Percentiles rank a stretch among this genome's conserved stretches.
Conservation (phyloP, 306 rosid species). For the Cercis canadensis region DNA sequence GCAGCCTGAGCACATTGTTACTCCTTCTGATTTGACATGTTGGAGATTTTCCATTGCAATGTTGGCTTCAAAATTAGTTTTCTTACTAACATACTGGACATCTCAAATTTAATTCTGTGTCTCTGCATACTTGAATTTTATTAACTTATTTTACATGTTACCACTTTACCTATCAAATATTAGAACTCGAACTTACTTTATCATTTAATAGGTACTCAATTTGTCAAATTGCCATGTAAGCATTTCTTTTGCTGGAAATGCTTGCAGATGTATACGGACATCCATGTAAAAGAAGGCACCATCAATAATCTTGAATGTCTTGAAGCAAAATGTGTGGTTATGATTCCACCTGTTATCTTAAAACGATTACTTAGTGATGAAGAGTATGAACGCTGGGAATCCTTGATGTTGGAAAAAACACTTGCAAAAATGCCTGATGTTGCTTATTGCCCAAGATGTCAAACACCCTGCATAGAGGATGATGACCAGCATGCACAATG, state of each 20-base stretch:
- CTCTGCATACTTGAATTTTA: slow-evolving; percentile 20
- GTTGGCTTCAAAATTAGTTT: slow-evolving; percentile 17
- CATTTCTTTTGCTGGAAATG: slow-evolving; percentile 89
- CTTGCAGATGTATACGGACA: slow-evolving; percentile 74
- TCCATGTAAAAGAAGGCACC: slow-evolving; percentile 89
- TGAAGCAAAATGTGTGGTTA: slow-evolving; percentile 64
- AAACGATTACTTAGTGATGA: slow-evolving; percentile 66
- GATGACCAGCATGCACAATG: slow-evolving; percentile 90
- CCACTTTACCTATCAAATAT: slow-evolving; percentile 19
- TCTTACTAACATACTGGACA: slow-evolving; percentile 11
- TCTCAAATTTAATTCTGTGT: slow-evolving; percentile 17
- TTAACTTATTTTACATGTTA: slow-evolving; percentile 30
- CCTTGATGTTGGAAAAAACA: slow-evolving; percentile 68
- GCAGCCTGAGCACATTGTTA: slow-evolving; percentile 10
- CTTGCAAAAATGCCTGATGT: slow-evolving; percentile 88
- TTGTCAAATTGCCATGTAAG: slow-evolving; percentile 71
- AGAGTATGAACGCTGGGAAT: slow-evolving; percentile 89
- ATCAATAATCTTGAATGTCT: slow-evolving; percentile 75
- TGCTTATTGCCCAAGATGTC: slow-evolving; percentile 89
- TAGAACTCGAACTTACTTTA: slow-evolving; percentile 21
- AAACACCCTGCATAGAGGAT: slow-evolving; percentile 87
- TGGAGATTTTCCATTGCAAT: slow-evolving; percentile 24
- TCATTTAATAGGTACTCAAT: slow-evolving; percentile 60
- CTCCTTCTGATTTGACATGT: slow-evolving; percentile 15
- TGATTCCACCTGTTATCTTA: slow-evolving; percentile 77